Base-by-base conservation (phyloP, 805 yeast species). In the Ogataea nitratoaversa region DNA sequence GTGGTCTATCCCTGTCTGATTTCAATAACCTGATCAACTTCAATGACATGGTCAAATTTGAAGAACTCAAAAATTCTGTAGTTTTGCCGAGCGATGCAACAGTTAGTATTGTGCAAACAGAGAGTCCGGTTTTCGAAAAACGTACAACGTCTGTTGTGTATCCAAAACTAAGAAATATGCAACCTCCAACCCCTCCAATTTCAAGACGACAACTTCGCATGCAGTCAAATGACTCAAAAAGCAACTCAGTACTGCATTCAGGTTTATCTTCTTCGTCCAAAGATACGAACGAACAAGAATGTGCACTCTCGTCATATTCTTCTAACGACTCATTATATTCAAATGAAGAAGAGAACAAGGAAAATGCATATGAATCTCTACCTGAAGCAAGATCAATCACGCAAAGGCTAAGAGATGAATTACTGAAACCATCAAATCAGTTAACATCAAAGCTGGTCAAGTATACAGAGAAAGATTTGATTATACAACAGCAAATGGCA, bases 381-480 rank as follows among this genome's bases (percentile, higher is more conserved):
- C 20, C 19, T 18, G 19, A 23, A 2, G 25, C 40, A 11, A 32
- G 12, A 6, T 31, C 37, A 12, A 30, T 44, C 3, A 39, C 40
- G 5, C 43, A 42, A 8, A 31, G 31, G 27, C 37, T 41, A 19
- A 36, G 32, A 18, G 47, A 52, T 32, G 54, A 48, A 33, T 41
- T 55, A 12, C 50, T 52, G 6, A 56, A 51, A 34, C 61, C 62
- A 9, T 54, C 60, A 1, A 52, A 52, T 11, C 48, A 42, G 16
- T 32, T 52, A 3, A 51, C 57, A 8, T 42, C 53, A 2, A 57
- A 55, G 22, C 34, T 57, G 23, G 41, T 60, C 29, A 60, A 53
- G 34, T 62, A 60, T 36, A 62, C 66, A 0, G 63, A 60, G 30
- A 60, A 54, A 31, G 66, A 62, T 41, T 30, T 57, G 18, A 38